Evolutionary conservation across 2,329 filamentous ascomycete species (phyloP), one percentile per base, ranked within the genome.

Genomic region (Incumbomyces delicatus): DNA sequence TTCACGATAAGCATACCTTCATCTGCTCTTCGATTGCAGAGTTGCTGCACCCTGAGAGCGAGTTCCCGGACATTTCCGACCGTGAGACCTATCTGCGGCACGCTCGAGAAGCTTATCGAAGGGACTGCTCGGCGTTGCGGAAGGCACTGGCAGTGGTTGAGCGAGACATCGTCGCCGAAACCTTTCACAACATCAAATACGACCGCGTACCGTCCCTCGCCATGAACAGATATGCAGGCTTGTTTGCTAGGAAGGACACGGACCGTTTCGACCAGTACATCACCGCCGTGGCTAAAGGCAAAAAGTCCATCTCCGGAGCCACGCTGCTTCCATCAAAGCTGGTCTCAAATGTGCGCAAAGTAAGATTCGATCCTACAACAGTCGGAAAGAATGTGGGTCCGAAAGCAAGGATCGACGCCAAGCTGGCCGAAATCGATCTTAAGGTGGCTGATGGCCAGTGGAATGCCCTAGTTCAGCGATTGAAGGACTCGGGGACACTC

Each of bases 1-100:
- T 76, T 52, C 76, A 80, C 53, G 78, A 81, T 59, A 71, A 72
- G 51, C 71, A 78, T 50, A 80, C 77, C 2, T 72, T 73, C 52
- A 68, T 81, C 50, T 66, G 73, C 29, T 75, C 72, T 38, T 70
- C 73, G 11, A 79, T 81, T 46, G 72, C 77, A 4, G 77, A 81
- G 59, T 62, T 75, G 11, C 55, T 80, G 7, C 68, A 73, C 50
- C 69, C 73, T 0, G 59, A 66, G 3, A 57, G 59, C 1, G 52
- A 63, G 3, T 46, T 61, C n/a, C 59, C 60, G 1, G 60, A 67
- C 17, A 47, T 41, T 8, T 53, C 51, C 16, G 61, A 68, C 22
- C 70, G 76, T 13, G 70, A 72, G 41, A 56, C 66, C 0, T 78
- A 78, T 54, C 66, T 81, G 4, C 73, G 73, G 40, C 64, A 72